Base-by-base conservation (phyloP, 495 filamentous ascomycete genomes). In the Cetradonia linearis region DNA sequence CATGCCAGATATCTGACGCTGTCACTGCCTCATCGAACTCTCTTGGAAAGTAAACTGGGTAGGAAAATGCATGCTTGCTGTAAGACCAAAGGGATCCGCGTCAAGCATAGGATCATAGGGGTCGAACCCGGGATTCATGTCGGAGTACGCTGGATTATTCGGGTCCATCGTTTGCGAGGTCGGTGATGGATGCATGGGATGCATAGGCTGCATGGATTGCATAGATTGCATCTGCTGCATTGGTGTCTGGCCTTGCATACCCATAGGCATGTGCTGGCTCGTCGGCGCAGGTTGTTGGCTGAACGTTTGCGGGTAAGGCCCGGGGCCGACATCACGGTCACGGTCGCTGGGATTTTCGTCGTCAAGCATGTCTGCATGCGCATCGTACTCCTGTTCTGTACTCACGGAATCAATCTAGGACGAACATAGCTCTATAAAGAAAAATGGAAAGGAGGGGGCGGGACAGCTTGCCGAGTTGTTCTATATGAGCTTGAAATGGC, bases 341-440 rank as follows among this genome's bases (percentile, higher is more conserved):
- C 83, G 81, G 59, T 87, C 83, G 62, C 82, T 77, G 36, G 63
- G 58, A 59, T 86, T 83, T 64, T 81, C 69, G 36, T 96, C 92
- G 70, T 97, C 92, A 70, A 93, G 83, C 81, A 95, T 88, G 65
- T 96, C 91, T 68, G 87, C 84, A 78, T 93, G 88, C 58, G 93
- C 90, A 74, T 98, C 93, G 78, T 97, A 97, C 78, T 98, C 93
- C 81, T 95, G 92, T 78, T 97, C 93, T 98, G 81, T 80, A 84
- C 73, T 79, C 75, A 87, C 78, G 79, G 70, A 82, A 82, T 89
- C 76, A 87, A 76, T 76, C 83, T 89, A 88, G 86, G 85, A 88
- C 84, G 80, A 82, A 80, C 83, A 86, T 69, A 86, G 85, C 77
- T 86, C 81, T 75, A 78, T 61, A 71, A 71, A 78, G 59, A 71